Conservation (phyloP, 495 filamentous ascomycete genomes). For the Hyaloscypha bicolor region DNA sequence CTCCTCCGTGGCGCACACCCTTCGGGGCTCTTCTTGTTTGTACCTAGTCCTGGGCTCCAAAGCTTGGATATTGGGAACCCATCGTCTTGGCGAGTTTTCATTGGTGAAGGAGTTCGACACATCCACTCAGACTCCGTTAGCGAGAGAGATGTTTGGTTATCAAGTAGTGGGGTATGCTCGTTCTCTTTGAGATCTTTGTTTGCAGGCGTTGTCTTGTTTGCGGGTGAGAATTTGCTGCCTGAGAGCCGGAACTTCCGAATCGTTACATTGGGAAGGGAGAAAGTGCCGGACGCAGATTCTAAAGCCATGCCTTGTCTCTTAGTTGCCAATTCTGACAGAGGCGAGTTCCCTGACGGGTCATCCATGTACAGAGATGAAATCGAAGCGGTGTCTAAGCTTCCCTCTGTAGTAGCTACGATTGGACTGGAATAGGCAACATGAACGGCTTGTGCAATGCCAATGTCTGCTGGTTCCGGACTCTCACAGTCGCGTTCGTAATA, state of each 20-base stretch:
- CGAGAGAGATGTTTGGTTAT: slow-evolving; percentile 24
- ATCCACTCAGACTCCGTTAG: slow-evolving; percentile 45
- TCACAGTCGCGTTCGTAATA: not conserved
- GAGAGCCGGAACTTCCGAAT: not conserved
- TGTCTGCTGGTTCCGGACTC: not conserved
- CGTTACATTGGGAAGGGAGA: not conserved
- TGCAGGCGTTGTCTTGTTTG: slow-evolving; percentile 19
- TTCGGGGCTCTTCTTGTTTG: not conserved
- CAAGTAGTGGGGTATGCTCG: not conserved
- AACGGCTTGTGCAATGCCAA: not conserved
- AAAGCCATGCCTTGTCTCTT: not conserved
- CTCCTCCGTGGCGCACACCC: not conserved
- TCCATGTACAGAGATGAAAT: not conserved
- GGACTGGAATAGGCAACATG: not conserved
- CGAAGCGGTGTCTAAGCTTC: not conserved
- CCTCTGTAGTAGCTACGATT: not conserved
- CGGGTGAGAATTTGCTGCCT: not conserved
- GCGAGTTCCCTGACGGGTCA: not conserved
- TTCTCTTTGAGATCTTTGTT: not conserved
- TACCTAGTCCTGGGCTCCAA: not conserved
- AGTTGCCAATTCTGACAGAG: not conserved
- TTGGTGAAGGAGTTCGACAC: slow-evolving; percentile 40
- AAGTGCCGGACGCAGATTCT: not conserved
- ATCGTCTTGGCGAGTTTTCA: not conserved
- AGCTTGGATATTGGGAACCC: not conserved